phyloP scores from a whole-genome alignment of 306 rosid species.

The Cicer yamashitae region DNA sequence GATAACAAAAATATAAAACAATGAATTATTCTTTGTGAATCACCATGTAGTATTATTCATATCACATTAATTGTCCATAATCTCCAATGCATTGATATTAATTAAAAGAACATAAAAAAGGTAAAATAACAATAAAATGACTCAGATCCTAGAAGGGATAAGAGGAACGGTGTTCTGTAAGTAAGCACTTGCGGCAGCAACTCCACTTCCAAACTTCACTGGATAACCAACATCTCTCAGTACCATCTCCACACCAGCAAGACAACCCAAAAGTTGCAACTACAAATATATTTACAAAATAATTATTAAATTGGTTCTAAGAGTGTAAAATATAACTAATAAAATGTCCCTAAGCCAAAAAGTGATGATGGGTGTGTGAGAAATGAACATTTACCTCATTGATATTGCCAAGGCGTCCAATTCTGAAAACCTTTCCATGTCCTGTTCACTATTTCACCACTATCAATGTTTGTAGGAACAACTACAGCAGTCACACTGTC shows the following conservation, averaged over 20 bases:
- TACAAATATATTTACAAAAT: slow-evolving; percentile 37
- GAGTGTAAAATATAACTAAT: no score
- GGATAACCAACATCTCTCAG: slow-evolving; percentile 94
- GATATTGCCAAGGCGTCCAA: slow-evolving; percentile 91
- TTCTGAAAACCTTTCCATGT: slow-evolving; percentile 96
- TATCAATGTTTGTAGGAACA: slow-evolving; percentile 88
- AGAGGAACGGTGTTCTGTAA: slow-evolving; percentile 77
- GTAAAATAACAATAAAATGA: slow-evolving; percentile 37
- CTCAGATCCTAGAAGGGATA: slow-evolving; percentile 87
- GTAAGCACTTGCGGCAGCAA: slow-evolving; percentile 88
- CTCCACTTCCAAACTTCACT: slow-evolving; percentile 94
- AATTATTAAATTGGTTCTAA: no score
- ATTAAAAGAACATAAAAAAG: neutral
- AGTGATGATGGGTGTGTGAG: neutral
- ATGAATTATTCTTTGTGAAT: no score
- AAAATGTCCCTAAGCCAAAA: neutral
- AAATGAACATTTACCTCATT: slow-evolving; percentile 73
- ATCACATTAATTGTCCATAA: no score
- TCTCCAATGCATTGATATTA: no score
- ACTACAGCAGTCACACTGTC: slow-evolving; percentile 90
- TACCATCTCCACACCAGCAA: slow-evolving; percentile 98
- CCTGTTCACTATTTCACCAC: slow-evolving; percentile 80
- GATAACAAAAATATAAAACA: no score
- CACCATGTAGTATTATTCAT: no score
- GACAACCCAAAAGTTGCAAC: slow-evolving; percentile 96